Base-by-base conservation (phyloP, 139 green algal genomes). In the Desmodesmus armatus region DNA sequence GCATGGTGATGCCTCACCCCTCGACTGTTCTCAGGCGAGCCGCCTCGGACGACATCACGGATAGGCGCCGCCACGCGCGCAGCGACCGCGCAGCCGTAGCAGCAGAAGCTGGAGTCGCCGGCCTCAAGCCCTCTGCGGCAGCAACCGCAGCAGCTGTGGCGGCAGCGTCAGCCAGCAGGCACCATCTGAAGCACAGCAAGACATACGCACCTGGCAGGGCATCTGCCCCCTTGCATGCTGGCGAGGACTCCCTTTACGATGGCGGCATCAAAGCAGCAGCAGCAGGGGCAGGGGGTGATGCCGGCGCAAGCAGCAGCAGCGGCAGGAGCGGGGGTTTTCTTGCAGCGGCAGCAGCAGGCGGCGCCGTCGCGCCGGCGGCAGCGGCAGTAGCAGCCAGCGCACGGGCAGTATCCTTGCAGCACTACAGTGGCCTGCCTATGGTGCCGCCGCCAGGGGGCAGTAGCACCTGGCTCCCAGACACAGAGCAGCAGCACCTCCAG, bases 1-100 rank as follows among this genome's bases (percentile, higher is more conserved):
- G 60, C 60, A 69, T 69, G 60, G 60, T 69, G 11, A 69, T 69
- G 13, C 60, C 60, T 29, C 60, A 3, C 15, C 19, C 25, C 7
- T 37, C 23, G 13, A 25, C 51, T 3, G 29, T 82, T 51, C 23
- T 82, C 33, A 33, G 75, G 5, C 51, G 75, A 29, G 75, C 75
- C 9, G 25, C 44, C 27, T 71, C 53, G 6, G 75, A 82, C n/a
- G 75, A 82, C 0, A 0, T 82, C 3, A 71, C 75, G 39, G 75
- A 82, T 5, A 37, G 19, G 11, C 15, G 53, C 21, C 75, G 75
- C 4, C 49, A 40, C 35, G 41, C 35, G 2, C n/a, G n/a, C n/a
- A 55, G 2, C 53, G 23, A 67, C 33, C 49, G 19, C 73, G 49
- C 31, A 80, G 51, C 43, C 23, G 71, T 35, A 51, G 58, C 49